phyloP scores from a whole-genome alignment of 164 flowering plant species.

The Piper betle region DNA sequence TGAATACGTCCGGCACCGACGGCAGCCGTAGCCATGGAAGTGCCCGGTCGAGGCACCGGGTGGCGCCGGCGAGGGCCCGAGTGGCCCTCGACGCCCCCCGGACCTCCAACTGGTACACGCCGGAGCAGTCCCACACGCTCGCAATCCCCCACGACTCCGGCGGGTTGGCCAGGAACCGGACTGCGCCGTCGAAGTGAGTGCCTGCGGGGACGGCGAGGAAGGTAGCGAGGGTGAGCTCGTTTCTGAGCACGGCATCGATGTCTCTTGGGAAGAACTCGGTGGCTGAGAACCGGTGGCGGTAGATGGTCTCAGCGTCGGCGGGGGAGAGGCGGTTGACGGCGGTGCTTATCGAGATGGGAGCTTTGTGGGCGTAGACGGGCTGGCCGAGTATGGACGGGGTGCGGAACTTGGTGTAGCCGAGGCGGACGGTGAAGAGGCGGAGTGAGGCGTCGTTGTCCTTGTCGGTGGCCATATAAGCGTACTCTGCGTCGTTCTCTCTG shows the following conservation, averaged over 20 bases:
- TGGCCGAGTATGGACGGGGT: constrained; percentile 76
- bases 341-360: constrained; percentile 23
- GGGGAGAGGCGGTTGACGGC: constrained; percentile 34
- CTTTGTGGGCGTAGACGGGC: constrained; percentile 83
- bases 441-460: constrained; percentile 74
- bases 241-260: constrained; percentile 52
- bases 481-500: constrained; percentile 66
- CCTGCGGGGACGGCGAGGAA: constrained; percentile 56
- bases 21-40: constrained; percentile 68
- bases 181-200: constrained; percentile 28
- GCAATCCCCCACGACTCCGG: constrained; percentile 85
- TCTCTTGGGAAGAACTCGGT: constrained; percentile 95
- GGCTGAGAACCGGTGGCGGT: constrained; percentile 63
- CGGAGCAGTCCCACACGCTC: constrained; percentile 81
- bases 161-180: constrained; percentile 36
- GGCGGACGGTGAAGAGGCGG: constrained; percentile 60
- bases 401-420: constrained; percentile 79
- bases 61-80: constrained; percentile 39
- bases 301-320: constrained; percentile 57
- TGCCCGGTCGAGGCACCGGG: constrained; percentile 52
- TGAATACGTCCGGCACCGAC: constrained; percentile 70
- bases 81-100: constrained; percentile 54
- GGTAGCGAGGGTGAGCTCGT: constrained; percentile 30
- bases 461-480: constrained; percentile 88
- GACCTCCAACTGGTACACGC: constrained; percentile 52